Evolutionary conservation across 106 monocot genomes (phyloP).

Genomic region (Iris macrosiphon): DNA sequence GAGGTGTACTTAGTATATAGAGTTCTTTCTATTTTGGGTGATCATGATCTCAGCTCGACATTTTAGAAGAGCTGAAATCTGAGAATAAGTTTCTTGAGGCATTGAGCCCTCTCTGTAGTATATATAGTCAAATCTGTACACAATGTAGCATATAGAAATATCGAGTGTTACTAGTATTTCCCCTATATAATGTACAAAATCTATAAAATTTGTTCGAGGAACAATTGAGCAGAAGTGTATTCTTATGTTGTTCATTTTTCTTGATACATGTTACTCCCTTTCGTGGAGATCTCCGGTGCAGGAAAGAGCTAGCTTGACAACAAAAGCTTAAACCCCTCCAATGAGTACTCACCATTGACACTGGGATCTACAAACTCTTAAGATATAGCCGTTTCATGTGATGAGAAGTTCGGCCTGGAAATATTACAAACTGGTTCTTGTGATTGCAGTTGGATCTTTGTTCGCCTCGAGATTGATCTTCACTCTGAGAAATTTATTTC

Average conservation of each 20-base stretch:
- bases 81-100: neutral
- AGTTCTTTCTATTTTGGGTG: neutral
- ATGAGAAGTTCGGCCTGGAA: constrained; percentile 27
- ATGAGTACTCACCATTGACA: constrained; percentile 29
- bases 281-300: constrained; percentile 35
- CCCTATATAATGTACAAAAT: too few species aligned
- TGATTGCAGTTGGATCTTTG: neutral
- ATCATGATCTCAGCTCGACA: constrained; percentile 13
- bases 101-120: neutral
- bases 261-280: neutral
- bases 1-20: too few species aligned
- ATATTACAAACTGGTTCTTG: neutral
- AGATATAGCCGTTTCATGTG: constrained; percentile 19
- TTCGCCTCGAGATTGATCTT: too few species aligned
- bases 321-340: constrained; percentile 35
- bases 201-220: too few species aligned
- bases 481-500: too few species aligned
- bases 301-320: constrained; percentile 31
- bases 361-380: constrained; percentile 39
- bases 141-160: too few species aligned
- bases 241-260: too few species aligned
- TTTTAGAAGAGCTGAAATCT: constrained; percentile 14
- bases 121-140: too few species aligned
- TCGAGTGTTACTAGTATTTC: too few species aligned
- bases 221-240: too few species aligned